Evolutionary conservation across 495 filamentous ascomycete species (phyloP), one percentile per base, ranked within the genome.

Genomic region (Talaromyces wortmannii): DNA sequence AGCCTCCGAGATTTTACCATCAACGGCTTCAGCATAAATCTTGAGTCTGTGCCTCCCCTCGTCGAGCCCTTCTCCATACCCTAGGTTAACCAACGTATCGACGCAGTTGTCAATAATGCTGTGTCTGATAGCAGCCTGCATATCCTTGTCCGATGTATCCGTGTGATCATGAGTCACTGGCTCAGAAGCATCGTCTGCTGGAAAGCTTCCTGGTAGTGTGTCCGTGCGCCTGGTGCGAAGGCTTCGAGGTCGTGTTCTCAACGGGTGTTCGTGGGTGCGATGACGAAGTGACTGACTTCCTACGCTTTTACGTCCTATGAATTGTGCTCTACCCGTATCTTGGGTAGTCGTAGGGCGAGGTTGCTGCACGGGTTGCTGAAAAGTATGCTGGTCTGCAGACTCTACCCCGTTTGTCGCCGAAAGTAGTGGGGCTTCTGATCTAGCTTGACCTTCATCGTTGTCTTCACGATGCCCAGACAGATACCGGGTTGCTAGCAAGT

Each of bases 11-110:
- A 83, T 58, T 18, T 63, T 71, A 16, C 77, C 76, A 15, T 75
- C 70, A 8, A 72, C 70, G 45, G 78, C 77, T 31, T 76, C 74
- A 0, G 80, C 78, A 66, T 79, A 82, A 7, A 82, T 66, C 18
- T 64, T 67, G 59, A 83, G 64, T 43, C 80, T 69, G 46, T 74
- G 62, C 31, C 56, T 66, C 16, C 73, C 75, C 17, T 75, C 72
- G 15, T 76, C 67, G 18, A 69, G 57, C 33, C 63, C 63, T 15
- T 65, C 67, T n/a, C 73, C 76, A 57, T 79, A 83, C 0, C 80
- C 80, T 56, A 83, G 65, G 8, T 68, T 66, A 6, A 69, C 45
- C 31, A 83, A 69, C 5, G 69, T 65, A 5, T 70, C 64, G 40
- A 83, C 67, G 56, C 80, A 83, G 8, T 62, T 55, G 32, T 75